Conservation (phyloP, 306 rosid genomes). For the Acacia acuminata region DNA sequence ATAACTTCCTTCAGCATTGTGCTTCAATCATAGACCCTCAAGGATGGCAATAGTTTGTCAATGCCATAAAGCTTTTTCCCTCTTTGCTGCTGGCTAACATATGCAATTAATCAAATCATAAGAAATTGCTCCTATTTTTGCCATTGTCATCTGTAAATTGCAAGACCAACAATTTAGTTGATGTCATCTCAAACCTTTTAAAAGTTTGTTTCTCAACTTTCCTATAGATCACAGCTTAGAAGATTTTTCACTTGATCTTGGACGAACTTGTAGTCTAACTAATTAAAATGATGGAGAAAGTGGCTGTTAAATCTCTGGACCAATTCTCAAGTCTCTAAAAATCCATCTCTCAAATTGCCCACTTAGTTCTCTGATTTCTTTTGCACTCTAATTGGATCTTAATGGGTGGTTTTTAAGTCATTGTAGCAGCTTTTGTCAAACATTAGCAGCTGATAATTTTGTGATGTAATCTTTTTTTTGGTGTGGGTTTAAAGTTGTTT, state of each 20-base stretch:
- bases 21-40: not conserved
- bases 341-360: not conserved
- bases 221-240: not conserved
- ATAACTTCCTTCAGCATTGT: not conserved
- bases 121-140: not conserved
- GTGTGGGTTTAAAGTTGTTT: conserved; percentile 10
- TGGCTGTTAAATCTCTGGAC: not conserved
- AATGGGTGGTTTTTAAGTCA: not conserved
- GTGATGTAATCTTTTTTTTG: conserved; percentile 18
- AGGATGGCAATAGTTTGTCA: not conserved
- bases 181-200: not conserved
- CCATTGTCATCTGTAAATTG: not conserved
- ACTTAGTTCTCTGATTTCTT: not conserved
- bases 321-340: not conserved
- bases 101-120: not conserved
- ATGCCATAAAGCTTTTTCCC: not conserved
- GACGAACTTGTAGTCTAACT: not conserved
- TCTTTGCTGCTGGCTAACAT: not conserved
- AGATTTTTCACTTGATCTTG: not conserved
- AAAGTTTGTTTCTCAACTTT: not conserved
- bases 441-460: conserved; percentile 12
- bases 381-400: not conserved
- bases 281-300: not conserved
- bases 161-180: not conserved
- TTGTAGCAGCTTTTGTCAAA: conserved; percentile 14